Conservation (phyloP, 108 stramenopile species). For the Cyclostephanos tholiformis region DNA sequence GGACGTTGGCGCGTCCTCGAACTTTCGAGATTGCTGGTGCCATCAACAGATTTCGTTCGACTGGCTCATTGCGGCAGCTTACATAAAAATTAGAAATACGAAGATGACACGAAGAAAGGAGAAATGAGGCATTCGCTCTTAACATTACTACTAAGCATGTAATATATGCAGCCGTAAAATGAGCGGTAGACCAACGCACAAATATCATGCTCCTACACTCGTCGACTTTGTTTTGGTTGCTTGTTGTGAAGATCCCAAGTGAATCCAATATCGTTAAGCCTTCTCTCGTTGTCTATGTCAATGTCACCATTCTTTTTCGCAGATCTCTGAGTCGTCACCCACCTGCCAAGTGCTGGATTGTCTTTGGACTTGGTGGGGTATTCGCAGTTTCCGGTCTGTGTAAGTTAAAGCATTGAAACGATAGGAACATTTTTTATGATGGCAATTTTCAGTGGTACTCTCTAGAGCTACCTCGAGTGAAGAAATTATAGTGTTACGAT, state of each 20-base stretch:
- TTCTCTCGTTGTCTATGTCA: background rate
- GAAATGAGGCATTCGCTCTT: too few species aligned
- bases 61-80: constrained; percentile 52
- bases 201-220: too few species aligned
- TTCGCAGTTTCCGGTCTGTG: background rate
- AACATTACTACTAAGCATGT: too few species aligned
- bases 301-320: constrained; percentile 7
- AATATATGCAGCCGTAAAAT: too few species aligned
- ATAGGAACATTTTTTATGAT: background rate
- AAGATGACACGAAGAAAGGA: background rate
- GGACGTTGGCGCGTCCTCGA: constrained; percentile 72
- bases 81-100: constrained; percentile 1
- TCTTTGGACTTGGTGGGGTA: constrained; percentile 8
- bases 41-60: constrained; percentile 67
- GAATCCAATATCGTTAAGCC: constrained; percentile 13
- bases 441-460: background rate
- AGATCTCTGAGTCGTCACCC: constrained; percentile 17
- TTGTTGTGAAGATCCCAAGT: background rate
- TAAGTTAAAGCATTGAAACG: too few species aligned
- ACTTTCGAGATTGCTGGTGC: constrained; percentile 79
- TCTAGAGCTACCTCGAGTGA: too few species aligned
- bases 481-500: background rate
- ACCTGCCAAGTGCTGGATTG: constrained; percentile 15
- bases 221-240: background rate
- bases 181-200: too few species aligned